Evolutionary conservation across 2,329 filamentous ascomycete species (phyloP).

Genomic region (Diplodia seriata): DNA sequence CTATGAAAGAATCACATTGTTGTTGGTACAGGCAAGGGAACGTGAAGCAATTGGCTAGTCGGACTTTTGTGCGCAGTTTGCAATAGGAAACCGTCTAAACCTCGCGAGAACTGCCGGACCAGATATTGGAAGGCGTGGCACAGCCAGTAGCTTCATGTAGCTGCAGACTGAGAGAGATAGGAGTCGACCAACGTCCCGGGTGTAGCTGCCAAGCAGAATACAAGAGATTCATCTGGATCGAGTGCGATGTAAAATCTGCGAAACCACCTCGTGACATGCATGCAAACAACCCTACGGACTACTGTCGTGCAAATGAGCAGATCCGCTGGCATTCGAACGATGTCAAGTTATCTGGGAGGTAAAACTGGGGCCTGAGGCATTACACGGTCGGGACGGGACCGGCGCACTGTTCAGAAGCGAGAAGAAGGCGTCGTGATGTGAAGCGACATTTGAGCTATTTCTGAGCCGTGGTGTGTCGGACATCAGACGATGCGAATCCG

Average conservation of each 20-base stretch:
- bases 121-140: background rate
- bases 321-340: conserved; percentile 13
- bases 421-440: background rate
- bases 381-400: background rate
- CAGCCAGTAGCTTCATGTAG: background rate
- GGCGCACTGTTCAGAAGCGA: conserved; percentile 14
- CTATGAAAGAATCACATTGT: background rate
- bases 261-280: background rate
- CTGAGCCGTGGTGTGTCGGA: background rate
- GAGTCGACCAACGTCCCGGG: background rate
- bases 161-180: background rate
- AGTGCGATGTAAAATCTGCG: background rate
- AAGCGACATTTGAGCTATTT: conserved; percentile 4
- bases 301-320: no score
- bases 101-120: no score
- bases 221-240: background rate
- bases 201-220: background rate
- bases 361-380: conserved; percentile 23
- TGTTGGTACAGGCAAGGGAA: background rate
- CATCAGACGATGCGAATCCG: background rate
- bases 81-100: no score
- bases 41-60: background rate
- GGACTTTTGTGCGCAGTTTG: background rate
- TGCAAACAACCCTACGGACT: no score
- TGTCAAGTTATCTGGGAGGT: conserved; percentile 10